Evolutionary conservation across 495 filamentous ascomycete species (phyloP), one percentile per base, ranked within the genome.

Genomic region (Podospora didyma): DNA sequence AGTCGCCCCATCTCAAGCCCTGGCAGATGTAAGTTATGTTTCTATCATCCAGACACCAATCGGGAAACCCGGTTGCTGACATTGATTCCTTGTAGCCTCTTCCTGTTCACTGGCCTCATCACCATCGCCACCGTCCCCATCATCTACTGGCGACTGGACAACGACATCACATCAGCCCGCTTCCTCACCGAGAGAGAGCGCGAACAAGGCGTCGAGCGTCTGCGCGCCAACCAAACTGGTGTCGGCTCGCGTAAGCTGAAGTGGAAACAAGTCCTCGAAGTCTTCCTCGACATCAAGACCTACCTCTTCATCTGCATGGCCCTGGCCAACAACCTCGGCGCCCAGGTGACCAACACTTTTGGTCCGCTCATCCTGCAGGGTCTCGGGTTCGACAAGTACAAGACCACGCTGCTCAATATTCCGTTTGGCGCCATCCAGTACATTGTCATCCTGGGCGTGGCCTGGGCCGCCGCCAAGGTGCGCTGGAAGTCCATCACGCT

Each of bases 361-460:
- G 83, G 82, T 0, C 82, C 84, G 0, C 67, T 87, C 20, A 86
- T 88, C 46, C 57, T 87, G n/a, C 69, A 62, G n/a, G 83, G 83
- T 0, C 68, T 87, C 0, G 80, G 81, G 5, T 85, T 80, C 49
- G 77, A 83, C 61, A 78, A 79, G 31, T 82, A 80, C 69, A 74
- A 37, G 4, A 82, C 84, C 0, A 82, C 84, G 14, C 78, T 87
- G 7, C 76, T 88, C 4, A 87, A 87, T 53, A 87, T 79, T 57
- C 84, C 85, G 0, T 83, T 81, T 22, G 85, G 85, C 1, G 71
- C 78, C 2, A 72, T 88, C 44, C 79, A 78, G 54, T 80, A 84
- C 42, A 37, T 74, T 17, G 76, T 78, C 53, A 84, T 83, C n/a
- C 61, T 88, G 0, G 57, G 78, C 16, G 76, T 81, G 2, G 82